Conservation (phyloP, 2,329 filamentous ascomycete genomes). For the Colletotrichum eremochloae region DNA sequence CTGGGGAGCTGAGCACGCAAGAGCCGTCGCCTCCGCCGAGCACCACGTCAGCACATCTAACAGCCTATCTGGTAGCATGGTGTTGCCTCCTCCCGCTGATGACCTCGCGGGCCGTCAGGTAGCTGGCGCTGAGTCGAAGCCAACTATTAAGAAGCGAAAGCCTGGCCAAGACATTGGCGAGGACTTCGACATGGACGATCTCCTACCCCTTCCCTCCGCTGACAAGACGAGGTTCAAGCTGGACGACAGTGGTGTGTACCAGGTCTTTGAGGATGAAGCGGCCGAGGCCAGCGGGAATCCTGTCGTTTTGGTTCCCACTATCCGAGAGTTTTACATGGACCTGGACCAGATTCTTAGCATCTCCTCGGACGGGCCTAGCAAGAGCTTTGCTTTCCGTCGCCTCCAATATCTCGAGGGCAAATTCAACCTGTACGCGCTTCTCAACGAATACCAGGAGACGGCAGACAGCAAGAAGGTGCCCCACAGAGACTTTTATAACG, state of each 20-base stretch:
- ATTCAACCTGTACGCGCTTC: conserved; percentile 91
- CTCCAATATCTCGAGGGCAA: conserved; percentile 97
- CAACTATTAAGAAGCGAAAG: conserved; percentile 76
- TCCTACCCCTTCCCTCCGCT: conserved; percentile 78
- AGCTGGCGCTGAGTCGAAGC: conserved; percentile 55
- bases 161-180: conserved; percentile 91
- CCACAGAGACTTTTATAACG: conserved; percentile 99
- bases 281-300: conserved; percentile 75
- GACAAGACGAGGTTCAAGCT: conserved; percentile 82
- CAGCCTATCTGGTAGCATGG: conserved; percentile 63
- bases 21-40: conserved; percentile 50
- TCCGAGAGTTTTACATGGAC: conserved; percentile 96
- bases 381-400: conserved; percentile 95
- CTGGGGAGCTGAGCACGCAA: conserved; percentile 64
- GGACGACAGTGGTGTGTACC: conserved; percentile 89
- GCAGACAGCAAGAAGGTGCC: conserved; percentile 98
- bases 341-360: conserved; percentile 87
- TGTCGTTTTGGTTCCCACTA: conserved; percentile 86
- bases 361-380: conserved; percentile 95
- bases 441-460: conserved; percentile 98
- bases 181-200: conserved; percentile 87
- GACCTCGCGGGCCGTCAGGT: conserved; percentile 41
- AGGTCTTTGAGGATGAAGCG: conserved; percentile 83
- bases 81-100: conserved; percentile 47
- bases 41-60: conserved; percentile 54